Evolutionary conservation across 495 filamentous ascomycete species (phyloP), one percentile per base, ranked within the genome.

Genomic region (Daldinia concentrica): DNA sequence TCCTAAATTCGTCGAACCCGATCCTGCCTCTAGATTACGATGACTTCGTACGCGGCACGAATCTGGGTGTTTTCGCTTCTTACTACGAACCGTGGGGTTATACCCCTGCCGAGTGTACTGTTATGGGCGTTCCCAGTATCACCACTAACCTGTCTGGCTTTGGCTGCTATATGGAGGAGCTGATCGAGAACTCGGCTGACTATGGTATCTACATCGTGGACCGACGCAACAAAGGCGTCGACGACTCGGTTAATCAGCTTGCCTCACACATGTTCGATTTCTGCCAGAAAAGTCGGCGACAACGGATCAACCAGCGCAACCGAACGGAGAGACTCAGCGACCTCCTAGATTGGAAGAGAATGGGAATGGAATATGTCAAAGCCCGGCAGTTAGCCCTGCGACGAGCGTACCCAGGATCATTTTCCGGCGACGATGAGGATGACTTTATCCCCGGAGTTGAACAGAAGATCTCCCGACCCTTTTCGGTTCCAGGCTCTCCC

Each of bases 71-170:
- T 48, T 99, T 99, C 84, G 82, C 94, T 6, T 98, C 95, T 43
- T 99, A 99, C 86, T 99, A 99, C 76, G 95, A 99, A 81, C 95
- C 95, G 24, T 99, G 95, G 95, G 95, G 95, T 61, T 99, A 99
- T 75, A 99, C 95, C 0, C 95, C 95, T 0, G 95, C 95, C 30
- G 95, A 99, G 79, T 99, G 95, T 82, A 99, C 95, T 0, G 95
- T 99, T 50, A 99, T 99, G 95, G 95, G 95, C 69, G 95, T 99
- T 57, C 95, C 95, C 17, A 97, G 93, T 80, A 99, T 99, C 82
- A 98, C 95, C 6, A 99, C 95, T 9, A 99, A 99, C 74, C 85
- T 99, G 7, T 98, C 95, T 24, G 95, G 95, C 7, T 99, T 99
- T 71, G 95, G 95, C 41, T 99, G 95, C 80, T 99, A 99, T 78